A percentile compares a stretch with the other conserved stretches of the same genome.
Conservation (phyloP, 257 asterid genomes). For the Solanum microdontum region DNA sequence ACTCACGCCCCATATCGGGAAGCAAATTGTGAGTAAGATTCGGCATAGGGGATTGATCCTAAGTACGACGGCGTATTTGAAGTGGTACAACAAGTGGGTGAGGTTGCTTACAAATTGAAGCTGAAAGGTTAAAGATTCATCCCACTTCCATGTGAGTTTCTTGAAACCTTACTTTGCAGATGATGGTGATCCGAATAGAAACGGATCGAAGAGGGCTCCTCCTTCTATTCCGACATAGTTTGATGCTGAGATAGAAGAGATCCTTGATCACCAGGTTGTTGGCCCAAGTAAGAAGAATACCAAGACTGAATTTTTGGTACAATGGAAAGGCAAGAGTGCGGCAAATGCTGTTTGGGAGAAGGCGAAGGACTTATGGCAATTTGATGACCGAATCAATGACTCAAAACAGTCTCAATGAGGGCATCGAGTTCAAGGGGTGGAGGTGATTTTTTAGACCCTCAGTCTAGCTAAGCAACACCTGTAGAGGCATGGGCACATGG, state of each 20-base stretch:
- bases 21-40: not conserved
- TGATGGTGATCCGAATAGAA: not conserved
- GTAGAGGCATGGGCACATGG: not conserved
- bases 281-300: not conserved
- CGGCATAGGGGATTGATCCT: not conserved
- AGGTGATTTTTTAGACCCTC: not conserved
- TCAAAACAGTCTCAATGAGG: not conserved
- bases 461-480: too few species aligned
- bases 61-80: not conserved
- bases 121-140: not conserved
- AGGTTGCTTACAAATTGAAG: not conserved
- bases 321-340: not conserved
- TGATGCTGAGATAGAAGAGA: not conserved
- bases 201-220: not conserved
- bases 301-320: not conserved
- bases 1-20: not conserved
- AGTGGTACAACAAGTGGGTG: not conserved
- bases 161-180: not conserved
- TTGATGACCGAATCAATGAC: not conserved
- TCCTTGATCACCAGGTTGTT: not conserved
- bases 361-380: not conserved
- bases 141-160: not conserved
- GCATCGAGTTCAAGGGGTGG: not conserved
- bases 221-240: not conserved
- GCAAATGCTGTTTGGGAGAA: not conserved